Percentiles rank a stretch among this genome's conserved stretches.
phyloP scores from a whole-genome alignment of 768 basidiomycete genomes.

The Crepidotus variabilis region DNA sequence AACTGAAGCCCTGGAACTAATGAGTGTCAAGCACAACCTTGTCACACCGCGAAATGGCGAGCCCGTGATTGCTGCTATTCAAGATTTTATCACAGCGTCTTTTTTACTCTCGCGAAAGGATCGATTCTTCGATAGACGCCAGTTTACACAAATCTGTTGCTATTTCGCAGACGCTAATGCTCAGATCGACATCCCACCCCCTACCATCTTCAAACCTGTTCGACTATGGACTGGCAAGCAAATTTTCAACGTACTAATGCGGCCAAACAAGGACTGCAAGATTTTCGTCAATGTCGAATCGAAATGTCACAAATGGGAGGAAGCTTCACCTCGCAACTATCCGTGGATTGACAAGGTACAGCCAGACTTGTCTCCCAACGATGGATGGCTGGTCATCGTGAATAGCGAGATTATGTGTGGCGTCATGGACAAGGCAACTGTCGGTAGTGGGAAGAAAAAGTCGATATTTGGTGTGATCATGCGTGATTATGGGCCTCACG shows the following conservation, averaged over 20 bases:
- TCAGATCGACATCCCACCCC: slow-evolving; percentile 94
- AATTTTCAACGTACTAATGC: slow-evolving; percentile 96
- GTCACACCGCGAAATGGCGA: slow-evolving; percentile 98
- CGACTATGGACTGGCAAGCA: slow-evolving; percentile 98
- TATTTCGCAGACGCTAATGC: slow-evolving; percentile 90
- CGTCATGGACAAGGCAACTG: slow-evolving; percentile 97
- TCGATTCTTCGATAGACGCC: slow-evolving; percentile 86
- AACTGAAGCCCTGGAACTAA: slow-evolving; percentile 94
- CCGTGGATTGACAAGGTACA: slow-evolving; percentile 58
- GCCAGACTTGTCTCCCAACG: slow-evolving; percentile 90
- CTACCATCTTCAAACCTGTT: slow-evolving; percentile 89
- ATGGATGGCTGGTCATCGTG: slow-evolving; percentile 94
- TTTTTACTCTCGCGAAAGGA: slow-evolving; percentile 93
- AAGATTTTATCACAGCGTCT: slow-evolving; percentile 99
- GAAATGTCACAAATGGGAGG: slow-evolving; percentile 89
- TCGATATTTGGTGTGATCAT: slow-evolving; percentile 98
- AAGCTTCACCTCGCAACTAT: slow-evolving; percentile 61
- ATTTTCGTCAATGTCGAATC: slow-evolving; percentile 94
- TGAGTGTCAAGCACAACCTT: slow-evolving; percentile 95
- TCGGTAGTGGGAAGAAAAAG: slow-evolving; percentile 98
- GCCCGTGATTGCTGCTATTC: slow-evolving; percentile 98
- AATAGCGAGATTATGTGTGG: slow-evolving; percentile 99
- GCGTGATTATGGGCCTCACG: slow-evolving; percentile 93
- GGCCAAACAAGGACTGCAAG: slow-evolving; percentile 79
- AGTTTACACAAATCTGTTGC: slow-evolving; percentile 95